Percentiles rank a stretch among this genome's conserved stretches.
These are phyloP conservation scores for Neurospora sp. DNA, from an alignment of 495 filamentous ascomycete genomes.

Conservation along the genomic window DNA sequence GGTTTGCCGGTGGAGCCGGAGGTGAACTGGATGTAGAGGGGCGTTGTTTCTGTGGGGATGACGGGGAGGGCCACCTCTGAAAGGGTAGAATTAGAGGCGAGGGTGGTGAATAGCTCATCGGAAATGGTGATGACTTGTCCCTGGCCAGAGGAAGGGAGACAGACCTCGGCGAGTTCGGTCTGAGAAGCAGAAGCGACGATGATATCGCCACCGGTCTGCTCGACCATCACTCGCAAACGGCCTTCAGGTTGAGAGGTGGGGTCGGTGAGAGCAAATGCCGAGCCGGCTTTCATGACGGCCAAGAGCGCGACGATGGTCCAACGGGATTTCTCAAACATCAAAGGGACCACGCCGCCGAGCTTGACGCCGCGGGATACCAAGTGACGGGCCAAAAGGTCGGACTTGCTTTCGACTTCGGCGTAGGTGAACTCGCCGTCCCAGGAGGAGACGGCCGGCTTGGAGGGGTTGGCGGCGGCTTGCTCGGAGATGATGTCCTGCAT, in stretches of 20 bases:
- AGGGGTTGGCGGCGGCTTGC: constrained; percentile 17
- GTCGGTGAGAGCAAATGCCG: constrained; percentile 30
- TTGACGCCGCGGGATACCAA: constrained; percentile 33
- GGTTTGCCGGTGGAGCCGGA: constrained; percentile 41
- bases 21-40: constrained; percentile 36
- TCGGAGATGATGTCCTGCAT: constrained; percentile 32
- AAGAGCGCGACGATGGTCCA: constrained; percentile 43
- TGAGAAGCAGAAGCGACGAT: constrained; percentile 43
- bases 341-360: constrained; percentile 35
- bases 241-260: constrained; percentile 33
- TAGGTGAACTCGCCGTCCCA: constrained; percentile 56
- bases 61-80: constrained; percentile 4
- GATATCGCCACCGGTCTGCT: constrained; percentile 36
- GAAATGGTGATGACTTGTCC: constrained; percentile 15
- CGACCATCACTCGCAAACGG: constrained; percentile 43
- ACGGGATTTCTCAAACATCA: constrained; percentile 47
- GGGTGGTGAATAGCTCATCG: not conserved
- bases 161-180: constrained; percentile 17
- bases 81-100: not conserved
- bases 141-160: constrained; percentile 10
- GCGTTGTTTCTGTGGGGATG: constrained; percentile 16
- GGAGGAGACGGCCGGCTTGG: constrained; percentile 24
- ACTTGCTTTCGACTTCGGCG: constrained; percentile 25
- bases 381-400: constrained; percentile 37
- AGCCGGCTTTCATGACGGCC: constrained; percentile 45